Conservation (phyloP, 2,329 filamentous ascomycete genomes). For the Fusarium equiseti region DNA sequence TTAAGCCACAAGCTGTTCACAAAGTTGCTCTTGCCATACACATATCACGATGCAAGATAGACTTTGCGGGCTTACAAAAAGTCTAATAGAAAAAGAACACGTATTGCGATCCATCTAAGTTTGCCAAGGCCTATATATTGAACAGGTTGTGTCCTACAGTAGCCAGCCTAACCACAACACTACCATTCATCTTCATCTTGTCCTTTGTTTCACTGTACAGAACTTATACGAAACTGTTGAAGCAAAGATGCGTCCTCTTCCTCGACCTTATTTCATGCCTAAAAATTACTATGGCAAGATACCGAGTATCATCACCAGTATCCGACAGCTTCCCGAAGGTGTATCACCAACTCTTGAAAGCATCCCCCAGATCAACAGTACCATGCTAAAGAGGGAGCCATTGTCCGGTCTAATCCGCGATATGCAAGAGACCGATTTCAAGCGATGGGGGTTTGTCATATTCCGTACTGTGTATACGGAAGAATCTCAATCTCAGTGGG, state of each 20-base stretch:
- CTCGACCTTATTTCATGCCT: background rate
- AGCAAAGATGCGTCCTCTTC: slow-evolving; percentile 16
- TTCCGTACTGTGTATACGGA: slow-evolving; percentile 14
- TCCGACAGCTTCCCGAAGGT: background rate
- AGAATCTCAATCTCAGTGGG: slow-evolving; percentile 16
- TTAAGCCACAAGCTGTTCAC: background rate
- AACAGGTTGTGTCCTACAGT: background rate
- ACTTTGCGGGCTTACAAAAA: background rate
- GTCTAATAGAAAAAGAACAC: background rate
- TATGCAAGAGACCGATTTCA: slow-evolving; percentile 7
- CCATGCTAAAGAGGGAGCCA: background rate
- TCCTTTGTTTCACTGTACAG: accelerated
- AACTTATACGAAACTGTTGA: too few relatives aligned
- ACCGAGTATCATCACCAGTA: slow-evolving; percentile 16
- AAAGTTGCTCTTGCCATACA: background rate
- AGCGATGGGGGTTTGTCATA: slow-evolving; percentile 9
- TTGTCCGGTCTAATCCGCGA: background rate
- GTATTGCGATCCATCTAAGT: background rate
- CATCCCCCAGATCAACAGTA: slow-evolving; percentile 5
- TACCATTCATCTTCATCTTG: background rate
- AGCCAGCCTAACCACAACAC: background rate
- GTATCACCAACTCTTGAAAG: slow-evolving; percentile 21
- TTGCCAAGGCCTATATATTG: background rate
- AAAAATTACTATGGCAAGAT: background rate
- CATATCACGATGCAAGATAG: background rate